phyloP scores from a whole-genome alignment of 257 asterid species.

The Eucommia ulmoides region DNA sequence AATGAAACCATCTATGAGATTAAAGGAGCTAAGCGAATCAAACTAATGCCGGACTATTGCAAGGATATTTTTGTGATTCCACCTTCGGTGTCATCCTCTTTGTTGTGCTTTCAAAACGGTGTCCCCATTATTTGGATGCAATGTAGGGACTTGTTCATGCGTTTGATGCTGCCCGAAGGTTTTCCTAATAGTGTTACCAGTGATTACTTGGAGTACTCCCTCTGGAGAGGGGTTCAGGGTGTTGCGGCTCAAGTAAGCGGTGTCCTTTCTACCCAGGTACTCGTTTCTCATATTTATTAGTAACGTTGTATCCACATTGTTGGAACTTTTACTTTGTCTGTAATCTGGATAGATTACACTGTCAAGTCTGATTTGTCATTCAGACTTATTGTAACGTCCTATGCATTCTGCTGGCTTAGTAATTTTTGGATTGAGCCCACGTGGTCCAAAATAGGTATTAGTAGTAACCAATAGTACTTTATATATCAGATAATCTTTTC shows the following conservation, averaged over 20 bases:
- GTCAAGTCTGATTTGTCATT: too few species aligned
- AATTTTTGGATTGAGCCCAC: too few species aligned
- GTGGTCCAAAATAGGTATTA: too few species aligned
- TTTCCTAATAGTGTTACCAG: constrained; percentile 84
- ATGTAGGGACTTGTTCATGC: constrained; percentile 40
- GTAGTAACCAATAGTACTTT: too few species aligned
- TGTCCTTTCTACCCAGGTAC: constrained; percentile 94
- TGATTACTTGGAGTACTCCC: constrained; percentile 88
- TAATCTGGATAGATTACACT: too few species aligned
- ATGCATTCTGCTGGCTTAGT: too few species aligned
- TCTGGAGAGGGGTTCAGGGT: constrained; percentile 99
- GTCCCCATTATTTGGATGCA: constrained; percentile 32
- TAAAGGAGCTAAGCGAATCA: constrained; percentile 63
- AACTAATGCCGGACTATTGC: constrained; percentile 47
- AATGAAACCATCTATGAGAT: constrained; percentile 35
- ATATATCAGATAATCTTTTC: too few species aligned
- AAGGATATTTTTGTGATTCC: constrained; percentile 62
- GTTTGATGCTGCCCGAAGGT: constrained; percentile 80
- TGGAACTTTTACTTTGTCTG: too few species aligned
- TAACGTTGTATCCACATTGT: too few species aligned
- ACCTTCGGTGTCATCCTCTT: constrained; percentile 21
- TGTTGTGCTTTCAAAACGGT: constrained; percentile 17
- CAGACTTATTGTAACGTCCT: too few species aligned
- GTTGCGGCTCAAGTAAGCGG: constrained; percentile 91
- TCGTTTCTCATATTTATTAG: too few species aligned